phyloP scores from a whole-genome alignment of 495 filamentous ascomycete species.

The Sordaria brevicollis region DNA sequence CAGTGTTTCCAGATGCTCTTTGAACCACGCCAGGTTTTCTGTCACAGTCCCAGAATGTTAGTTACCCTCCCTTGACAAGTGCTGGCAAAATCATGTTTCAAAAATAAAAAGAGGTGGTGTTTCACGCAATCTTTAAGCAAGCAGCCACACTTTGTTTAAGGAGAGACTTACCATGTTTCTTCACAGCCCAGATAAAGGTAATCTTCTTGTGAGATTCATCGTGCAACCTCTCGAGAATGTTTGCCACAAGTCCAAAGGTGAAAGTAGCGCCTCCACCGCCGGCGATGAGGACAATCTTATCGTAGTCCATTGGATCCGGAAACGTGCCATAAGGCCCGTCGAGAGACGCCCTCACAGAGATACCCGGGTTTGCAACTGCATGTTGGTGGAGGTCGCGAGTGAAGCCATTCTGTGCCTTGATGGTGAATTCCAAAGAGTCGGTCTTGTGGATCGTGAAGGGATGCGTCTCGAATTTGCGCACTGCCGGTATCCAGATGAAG shows the following conservation, averaged over 20 bases:
- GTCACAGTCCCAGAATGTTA: neutral
- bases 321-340: slow-evolving; percentile 51
- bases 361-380: slow-evolving; percentile 39
- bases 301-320: slow-evolving; percentile 44
- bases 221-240: slow-evolving; percentile 35
- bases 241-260: slow-evolving; percentile 42
- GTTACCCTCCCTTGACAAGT: neutral
- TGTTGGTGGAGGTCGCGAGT: slow-evolving; percentile 42
- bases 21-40: slow-evolving; percentile 40
- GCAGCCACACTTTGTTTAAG: neutral
- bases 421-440: slow-evolving; percentile 42
- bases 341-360: slow-evolving; percentile 36
- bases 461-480: slow-evolving; percentile 47
- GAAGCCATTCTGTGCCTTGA: slow-evolving; percentile 47
- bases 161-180: slow-evolving; percentile 32
- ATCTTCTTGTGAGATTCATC: slow-evolving; percentile 34
- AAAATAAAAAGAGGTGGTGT: neutral
- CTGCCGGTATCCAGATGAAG: slow-evolving; percentile 50
- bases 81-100: neutral
- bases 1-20: slow-evolving; percentile 35
- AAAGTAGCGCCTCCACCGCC: slow-evolving; percentile 51
- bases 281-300: slow-evolving; percentile 48
- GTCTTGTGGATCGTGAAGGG: slow-evolving; percentile 52
- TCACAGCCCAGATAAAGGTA: slow-evolving; percentile 45
- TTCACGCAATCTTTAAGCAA: neutral